phyloP scores from a whole-genome alignment of 441 rosid species.

The Gossypium gossypioides region DNA sequence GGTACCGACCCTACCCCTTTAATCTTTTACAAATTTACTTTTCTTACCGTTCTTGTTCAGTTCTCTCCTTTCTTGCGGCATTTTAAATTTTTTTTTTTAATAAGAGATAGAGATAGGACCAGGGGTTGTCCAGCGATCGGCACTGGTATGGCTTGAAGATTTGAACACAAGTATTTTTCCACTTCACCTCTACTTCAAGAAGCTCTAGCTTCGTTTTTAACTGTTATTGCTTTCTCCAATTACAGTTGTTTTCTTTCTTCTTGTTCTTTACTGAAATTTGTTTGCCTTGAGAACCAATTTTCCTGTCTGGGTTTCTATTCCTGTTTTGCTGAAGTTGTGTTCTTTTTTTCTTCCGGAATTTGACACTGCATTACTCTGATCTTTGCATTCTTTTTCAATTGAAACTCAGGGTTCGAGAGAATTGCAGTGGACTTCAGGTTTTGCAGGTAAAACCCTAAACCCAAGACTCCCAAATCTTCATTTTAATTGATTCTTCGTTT shows the following conservation, averaged over 20 bases:
- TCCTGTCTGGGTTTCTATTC: background rate
- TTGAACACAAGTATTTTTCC: too few species aligned
- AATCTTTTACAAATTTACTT: background rate
- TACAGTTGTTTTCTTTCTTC: background rate
- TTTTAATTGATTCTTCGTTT: background rate
- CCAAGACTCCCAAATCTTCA: background rate
- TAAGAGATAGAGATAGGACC: too few species aligned
- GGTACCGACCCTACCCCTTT: background rate
- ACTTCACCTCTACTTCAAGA: too few species aligned
- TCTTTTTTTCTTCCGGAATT: background rate
- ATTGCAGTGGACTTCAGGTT: background rate
- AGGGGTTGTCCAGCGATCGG: too few species aligned
- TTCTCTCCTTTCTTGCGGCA: background rate
- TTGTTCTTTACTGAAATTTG: background rate
- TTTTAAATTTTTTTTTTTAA: too few species aligned
- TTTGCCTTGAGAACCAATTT: background rate
- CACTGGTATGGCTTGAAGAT: too few species aligned
- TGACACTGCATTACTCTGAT: background rate
- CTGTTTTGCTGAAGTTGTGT: background rate
- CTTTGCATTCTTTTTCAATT: background rate
- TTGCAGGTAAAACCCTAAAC: background rate
- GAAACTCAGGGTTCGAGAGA: background rate
- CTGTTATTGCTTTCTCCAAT: background rate
- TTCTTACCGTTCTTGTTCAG: background rate
- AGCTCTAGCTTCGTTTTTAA: background rate